Percentiles rank a stretch among this genome's conserved stretches.
These are phyloP conservation scores for Hypholoma fasciculare DNA, from an alignment of 768 basidiomycete species.

Conservation along the genomic window DNA sequence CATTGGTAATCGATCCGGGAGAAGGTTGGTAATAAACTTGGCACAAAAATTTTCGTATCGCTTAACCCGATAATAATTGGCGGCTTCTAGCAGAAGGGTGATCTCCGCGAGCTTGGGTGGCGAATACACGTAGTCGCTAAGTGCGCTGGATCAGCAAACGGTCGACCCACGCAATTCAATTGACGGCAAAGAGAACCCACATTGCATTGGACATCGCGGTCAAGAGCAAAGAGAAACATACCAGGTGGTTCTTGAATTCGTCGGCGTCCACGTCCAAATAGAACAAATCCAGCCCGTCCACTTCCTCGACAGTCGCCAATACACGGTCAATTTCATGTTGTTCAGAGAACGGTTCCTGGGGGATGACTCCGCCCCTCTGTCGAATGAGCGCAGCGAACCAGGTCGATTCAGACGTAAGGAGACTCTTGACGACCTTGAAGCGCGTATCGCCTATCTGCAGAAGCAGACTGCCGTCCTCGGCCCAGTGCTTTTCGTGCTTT, in stretches of 20 bases:
- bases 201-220: neutral
- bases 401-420: conserved; percentile 12
- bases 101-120: conserved; percentile 25
- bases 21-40: conserved; percentile 20
- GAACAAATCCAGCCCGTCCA: conserved; percentile 6
- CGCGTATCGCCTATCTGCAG: conserved; percentile 21
- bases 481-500: conserved; percentile 23
- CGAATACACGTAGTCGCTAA: conserved; percentile 19
- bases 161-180: neutral
- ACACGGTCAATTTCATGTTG: conserved; percentile 4
- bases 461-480: conserved; percentile 23
- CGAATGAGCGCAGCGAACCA: conserved; percentile 19
- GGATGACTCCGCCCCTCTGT: neutral
- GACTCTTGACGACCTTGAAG: conserved; percentile 23
- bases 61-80: conserved; percentile 28
- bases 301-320: neutral
- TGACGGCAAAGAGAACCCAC: neutral
- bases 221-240: conserved; percentile 6
- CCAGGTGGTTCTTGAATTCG: neutral
- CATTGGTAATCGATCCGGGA: conserved; percentile 27
- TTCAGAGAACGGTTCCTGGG: neutral
- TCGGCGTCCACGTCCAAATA: neutral
- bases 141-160: no score
- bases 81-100: conserved; percentile 32
- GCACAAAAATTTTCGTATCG: conserved; percentile 24